Evolutionary conservation across 371 early-diverging fungal genomes (phyloP).

Genomic region (Rhizopus sp.): DNA sequence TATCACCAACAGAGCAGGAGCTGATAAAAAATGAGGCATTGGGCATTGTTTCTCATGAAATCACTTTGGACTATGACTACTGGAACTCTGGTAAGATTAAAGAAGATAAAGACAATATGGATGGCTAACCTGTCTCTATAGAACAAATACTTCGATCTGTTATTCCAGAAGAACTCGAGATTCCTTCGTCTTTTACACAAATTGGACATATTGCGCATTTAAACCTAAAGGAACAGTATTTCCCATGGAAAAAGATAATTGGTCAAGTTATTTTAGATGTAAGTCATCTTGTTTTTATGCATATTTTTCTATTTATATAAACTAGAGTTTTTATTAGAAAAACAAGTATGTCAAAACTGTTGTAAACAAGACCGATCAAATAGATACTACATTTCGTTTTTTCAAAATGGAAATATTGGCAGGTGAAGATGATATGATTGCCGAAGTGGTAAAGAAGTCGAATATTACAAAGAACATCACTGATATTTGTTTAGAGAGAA

Average conservation of each 20-base stretch:
- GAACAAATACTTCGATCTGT: constrained; percentile 91
- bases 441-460: constrained; percentile 70
- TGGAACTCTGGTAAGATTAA: constrained; percentile 70
- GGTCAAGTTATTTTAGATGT: constrained; percentile 95
- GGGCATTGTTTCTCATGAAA: constrained; percentile 49
- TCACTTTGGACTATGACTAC: constrained; percentile 72
- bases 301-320: background rate
- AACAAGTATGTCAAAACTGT: constrained; percentile 87
- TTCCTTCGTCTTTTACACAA: constrained; percentile 90
- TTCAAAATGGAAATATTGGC: constrained; percentile 98
- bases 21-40: constrained; percentile 53
- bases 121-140: constrained; percentile 16
- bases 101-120: background rate
- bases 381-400: constrained; percentile 94
- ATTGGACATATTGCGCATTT: constrained; percentile 97
- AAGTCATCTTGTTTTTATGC: constrained; percentile 17
- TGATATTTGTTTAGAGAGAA: constrained; percentile 67
- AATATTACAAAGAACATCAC: background rate
- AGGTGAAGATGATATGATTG: constrained; percentile 83
- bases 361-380: constrained; percentile 94
- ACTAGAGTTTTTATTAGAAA: constrained; percentile 61
- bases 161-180: constrained; percentile 82
- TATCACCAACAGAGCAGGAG: constrained; percentile 48
- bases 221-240: constrained; percentile 89
- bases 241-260: constrained; percentile 88